These are phyloP conservation scores for Trichoderma endophyticum DNA, from an alignment of 2,329 filamentous ascomycete species.

Conservation along the genomic window DNA sequence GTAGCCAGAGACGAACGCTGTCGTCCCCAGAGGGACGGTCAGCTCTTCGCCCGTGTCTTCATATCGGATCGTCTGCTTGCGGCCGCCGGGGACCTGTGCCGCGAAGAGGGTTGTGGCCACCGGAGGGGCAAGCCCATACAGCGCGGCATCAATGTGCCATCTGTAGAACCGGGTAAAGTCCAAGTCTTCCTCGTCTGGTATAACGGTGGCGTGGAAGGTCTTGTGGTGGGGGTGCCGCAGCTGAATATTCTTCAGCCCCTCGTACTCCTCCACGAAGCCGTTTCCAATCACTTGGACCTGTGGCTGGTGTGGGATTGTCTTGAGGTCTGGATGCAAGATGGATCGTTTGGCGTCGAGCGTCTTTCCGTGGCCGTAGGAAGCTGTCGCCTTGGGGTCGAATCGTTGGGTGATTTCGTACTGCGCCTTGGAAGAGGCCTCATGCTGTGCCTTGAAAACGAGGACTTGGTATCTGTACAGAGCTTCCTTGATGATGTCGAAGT, in stretches of 20 bases:
- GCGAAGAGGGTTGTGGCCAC: slow-evolving; percentile 70
- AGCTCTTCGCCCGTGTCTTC: slow-evolving; percentile 68
- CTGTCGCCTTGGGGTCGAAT: slow-evolving; percentile 64
- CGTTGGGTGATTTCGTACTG: slow-evolving; percentile 71
- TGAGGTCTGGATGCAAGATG: slow-evolving; percentile 74
- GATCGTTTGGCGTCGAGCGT: slow-evolving; percentile 62
- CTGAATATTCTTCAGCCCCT: slow-evolving; percentile 65
- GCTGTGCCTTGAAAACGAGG: slow-evolving; percentile 67
- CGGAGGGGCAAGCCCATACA: slow-evolving; percentile 73
- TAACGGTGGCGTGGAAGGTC: slow-evolving; percentile 66
- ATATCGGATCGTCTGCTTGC: slow-evolving; percentile 65
- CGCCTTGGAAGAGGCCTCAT: slow-evolving; percentile 61
- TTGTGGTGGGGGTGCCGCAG: slow-evolving; percentile 74
- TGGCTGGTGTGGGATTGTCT: slow-evolving; percentile 75
- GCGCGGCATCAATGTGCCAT: slow-evolving; percentile 77
- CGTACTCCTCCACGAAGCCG: slow-evolving; percentile 65
- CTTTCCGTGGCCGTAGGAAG: slow-evolving; percentile 72
- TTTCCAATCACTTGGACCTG: slow-evolving; percentile 76
- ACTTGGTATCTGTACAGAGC: slow-evolving; percentile 68
- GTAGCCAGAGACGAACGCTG: slow-evolving; percentile 70
- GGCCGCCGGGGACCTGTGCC: slow-evolving; percentile 66
- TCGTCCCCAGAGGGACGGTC: slow-evolving; percentile 69
- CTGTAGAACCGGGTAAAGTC: slow-evolving; percentile 62
- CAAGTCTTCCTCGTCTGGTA: slow-evolving; percentile 53
- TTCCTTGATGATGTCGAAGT: slow-evolving; percentile 61